Percentiles rank a stretch among this genome's conserved stretches.
Conservation (phyloP, 139 green algal genomes). For the Marvania coccoides region DNA sequence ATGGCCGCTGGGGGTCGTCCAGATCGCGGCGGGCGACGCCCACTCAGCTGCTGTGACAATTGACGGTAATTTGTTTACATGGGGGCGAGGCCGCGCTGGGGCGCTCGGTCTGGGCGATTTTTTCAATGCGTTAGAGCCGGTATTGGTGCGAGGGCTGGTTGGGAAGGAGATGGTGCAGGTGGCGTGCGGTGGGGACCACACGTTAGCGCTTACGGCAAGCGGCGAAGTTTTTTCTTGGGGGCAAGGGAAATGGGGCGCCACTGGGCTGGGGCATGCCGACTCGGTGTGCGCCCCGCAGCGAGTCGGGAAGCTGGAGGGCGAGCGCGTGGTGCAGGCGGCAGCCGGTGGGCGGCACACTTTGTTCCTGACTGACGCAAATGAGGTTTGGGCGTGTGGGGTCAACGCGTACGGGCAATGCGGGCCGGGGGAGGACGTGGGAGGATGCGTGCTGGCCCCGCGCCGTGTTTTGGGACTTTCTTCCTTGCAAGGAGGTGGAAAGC, state of each 20-base stretch:
- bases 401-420: conserved; percentile 41
- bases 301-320: conserved; percentile 22
- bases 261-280: conserved; percentile 43
- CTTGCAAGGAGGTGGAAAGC: too few relatives aligned
- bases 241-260: conserved; percentile 51
- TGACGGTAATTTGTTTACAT: conserved; percentile 59
- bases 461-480: conserved; percentile 14
- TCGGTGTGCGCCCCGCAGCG: conserved; percentile 31
- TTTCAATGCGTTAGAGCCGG: conserved; percentile 22
- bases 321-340: conserved; percentile 25
- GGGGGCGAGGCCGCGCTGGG: conserved; percentile 66
- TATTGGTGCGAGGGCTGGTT: conserved; percentile 27
- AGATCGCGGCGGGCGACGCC: conserved; percentile 52
- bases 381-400: conserved; percentile 46
- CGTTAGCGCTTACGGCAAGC: conserved; percentile 25
- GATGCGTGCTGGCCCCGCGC: conserved; percentile 7
- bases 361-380: conserved; percentile 24
- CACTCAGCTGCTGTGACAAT: conserved; percentile 59
- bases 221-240: conserved; percentile 55
- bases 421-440: not conserved
- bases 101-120: conserved; percentile 58
- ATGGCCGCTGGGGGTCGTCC: conserved; percentile 46
- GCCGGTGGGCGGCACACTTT: conserved; percentile 54
- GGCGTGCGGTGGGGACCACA: conserved; percentile 60
- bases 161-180: conserved; percentile 23